Conservation (phyloP, 352 stramenopile genomes). For the Salisapilia sapeloensis region DNA sequence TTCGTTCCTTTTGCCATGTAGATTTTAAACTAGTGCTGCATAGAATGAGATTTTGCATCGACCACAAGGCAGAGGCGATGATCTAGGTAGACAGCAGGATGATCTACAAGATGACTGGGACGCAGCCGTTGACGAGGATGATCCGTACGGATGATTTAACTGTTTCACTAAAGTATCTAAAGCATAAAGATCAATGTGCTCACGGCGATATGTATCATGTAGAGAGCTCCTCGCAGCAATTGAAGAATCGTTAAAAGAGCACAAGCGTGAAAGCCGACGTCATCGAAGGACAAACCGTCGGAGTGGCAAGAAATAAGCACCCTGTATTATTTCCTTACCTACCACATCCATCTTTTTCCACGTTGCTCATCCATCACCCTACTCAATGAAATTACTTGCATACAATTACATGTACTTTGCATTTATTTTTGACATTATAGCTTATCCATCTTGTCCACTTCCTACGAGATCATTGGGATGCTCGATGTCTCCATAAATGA, state of each 20-base stretch:
- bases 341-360: no score
- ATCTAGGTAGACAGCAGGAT: slow-evolving; percentile 4
- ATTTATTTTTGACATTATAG: no score
- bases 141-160: slow-evolving; percentile 16
- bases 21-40: neutral
- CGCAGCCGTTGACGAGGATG: slow-evolving; percentile 16
- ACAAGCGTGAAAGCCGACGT: slow-evolving; percentile 36
- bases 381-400: no score
- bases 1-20: neutral
- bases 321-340: no score
- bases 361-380: no score
- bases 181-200: slow-evolving; percentile 1
- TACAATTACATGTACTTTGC: no score
- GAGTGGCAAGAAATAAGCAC: no score
- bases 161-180: neutral
- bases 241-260: slow-evolving; percentile 40
- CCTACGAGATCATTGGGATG: no score
- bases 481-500: no score
- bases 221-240: slow-evolving; percentile 38
- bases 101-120: slow-evolving; percentile 5
- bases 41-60: slow-evolving; percentile 69
- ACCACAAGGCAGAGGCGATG: slow-evolving; percentile 2
- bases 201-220: neutral
- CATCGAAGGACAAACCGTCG: slow-evolving; percentile 16
- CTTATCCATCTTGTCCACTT: no score